These are phyloP conservation scores for Mortierella hygrophila DNA, from an alignment of 192 early-diverging fungal species.

Conservation along the genomic window DNA sequence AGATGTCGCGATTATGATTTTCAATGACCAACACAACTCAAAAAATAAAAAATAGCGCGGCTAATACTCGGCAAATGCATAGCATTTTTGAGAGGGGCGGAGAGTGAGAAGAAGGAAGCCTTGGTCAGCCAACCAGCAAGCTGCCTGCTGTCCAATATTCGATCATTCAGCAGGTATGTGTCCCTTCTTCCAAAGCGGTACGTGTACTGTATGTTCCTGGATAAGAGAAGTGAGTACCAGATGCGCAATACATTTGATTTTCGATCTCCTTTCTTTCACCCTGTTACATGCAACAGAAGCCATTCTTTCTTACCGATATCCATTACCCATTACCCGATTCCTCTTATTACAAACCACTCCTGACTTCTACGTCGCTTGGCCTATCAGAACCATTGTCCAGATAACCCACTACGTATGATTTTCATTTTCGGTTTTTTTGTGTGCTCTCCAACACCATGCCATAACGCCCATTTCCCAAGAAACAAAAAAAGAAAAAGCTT, in stretches of 20 bases:
- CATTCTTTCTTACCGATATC: neutral
- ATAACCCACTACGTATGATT: neutral
- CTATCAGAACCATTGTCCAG: neutral
- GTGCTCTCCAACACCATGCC: neutral
- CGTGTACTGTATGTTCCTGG: neutral
- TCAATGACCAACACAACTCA: neutral
- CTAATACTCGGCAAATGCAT: constrained; percentile 2
- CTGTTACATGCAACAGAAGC: neutral
- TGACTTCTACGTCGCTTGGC: neutral
- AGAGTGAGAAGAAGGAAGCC: neutral
- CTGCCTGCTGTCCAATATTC: neutral
- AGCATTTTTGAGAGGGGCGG: neutral
- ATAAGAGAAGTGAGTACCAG: neutral
- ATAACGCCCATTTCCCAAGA: neutral
- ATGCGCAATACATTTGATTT: neutral
- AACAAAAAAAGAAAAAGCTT: neutral
- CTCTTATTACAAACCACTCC: neutral
- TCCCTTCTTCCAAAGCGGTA: neutral
- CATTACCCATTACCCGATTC: neutral
- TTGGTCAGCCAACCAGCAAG: no score
- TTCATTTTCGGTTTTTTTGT: neutral
- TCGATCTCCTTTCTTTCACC: neutral
- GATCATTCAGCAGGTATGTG: neutral
- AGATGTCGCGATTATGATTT: neutral
- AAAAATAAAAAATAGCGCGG: constrained; percentile 2